Evolutionary conservation across 805 yeast genomes (phyloP).

Genomic region (Nakazawaea ambrosiae): DNA sequence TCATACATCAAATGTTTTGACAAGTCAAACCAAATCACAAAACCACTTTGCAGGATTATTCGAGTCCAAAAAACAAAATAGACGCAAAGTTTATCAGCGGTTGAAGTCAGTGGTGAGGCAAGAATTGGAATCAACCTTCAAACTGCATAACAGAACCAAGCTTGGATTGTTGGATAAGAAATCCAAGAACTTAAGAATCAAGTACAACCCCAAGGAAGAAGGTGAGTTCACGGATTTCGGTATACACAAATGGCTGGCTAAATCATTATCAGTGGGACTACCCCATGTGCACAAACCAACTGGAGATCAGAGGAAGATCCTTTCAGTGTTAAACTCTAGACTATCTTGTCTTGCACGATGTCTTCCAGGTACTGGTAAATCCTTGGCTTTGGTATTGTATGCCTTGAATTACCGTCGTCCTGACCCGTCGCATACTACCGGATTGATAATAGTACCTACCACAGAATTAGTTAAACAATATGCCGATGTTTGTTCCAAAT

Average conservation of each 20-base stretch:
- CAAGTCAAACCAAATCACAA: too few species aligned
- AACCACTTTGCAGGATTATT: too few species aligned
- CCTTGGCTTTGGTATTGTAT: slow-evolving; percentile 20
- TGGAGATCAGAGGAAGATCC: slow-evolving; percentile 22
- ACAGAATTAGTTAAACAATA: slow-evolving; percentile 19
- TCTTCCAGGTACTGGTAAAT: slow-evolving; percentile 24
- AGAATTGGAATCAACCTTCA: slow-evolving; percentile 3
- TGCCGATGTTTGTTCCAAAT: slow-evolving; percentile 12
- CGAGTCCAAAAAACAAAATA: too few species aligned
- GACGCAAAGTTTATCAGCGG: slow-evolving; percentile 3
- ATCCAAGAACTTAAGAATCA: slow-evolving; percentile 3
- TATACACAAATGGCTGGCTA: not conserved
- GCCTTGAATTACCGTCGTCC: slow-evolving; percentile 19
- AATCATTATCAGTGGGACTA: not conserved
- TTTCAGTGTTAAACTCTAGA: slow-evolving; percentile 18
- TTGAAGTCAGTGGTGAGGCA: slow-evolving; percentile 3
- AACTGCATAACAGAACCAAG: slow-evolving; percentile 1
- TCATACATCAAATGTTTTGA: too few species aligned
- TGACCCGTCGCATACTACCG: slow-evolving; percentile 14
- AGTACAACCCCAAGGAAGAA: slow-evolving; percentile 7
- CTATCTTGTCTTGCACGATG: slow-evolving; percentile 25
- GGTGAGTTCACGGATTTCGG: slow-evolving; percentile 7
- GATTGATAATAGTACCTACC: slow-evolving; percentile 21
- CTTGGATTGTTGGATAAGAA: slow-evolving; percentile 7
- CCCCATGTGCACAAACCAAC: slow-evolving; percentile 17